phyloP scores from a whole-genome alignment of 2,329 filamentous ascomycete species.

The Paecilomyces formosus region DNA sequence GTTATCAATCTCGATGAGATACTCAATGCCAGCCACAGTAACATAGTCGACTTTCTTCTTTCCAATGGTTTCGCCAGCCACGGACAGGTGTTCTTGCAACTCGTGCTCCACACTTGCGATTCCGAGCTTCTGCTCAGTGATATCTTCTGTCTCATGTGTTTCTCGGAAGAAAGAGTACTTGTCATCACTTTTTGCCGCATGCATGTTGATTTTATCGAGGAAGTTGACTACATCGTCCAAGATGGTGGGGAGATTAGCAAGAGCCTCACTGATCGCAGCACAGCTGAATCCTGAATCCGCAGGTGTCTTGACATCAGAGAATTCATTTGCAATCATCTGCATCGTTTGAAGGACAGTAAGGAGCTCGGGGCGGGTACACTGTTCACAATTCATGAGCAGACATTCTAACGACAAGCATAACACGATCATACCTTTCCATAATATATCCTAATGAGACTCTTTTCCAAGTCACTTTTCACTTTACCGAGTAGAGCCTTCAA shows the following conservation, averaged over 20 bases:
- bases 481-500: constrained; percentile 63
- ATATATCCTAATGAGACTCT: constrained; percentile 89
- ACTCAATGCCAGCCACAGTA: constrained; percentile 86
- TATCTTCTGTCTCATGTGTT: constrained; percentile 77
- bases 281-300: constrained; percentile 67
- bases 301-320: constrained; percentile 57
- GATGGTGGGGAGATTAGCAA: constrained; percentile 70
- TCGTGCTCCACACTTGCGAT: constrained; percentile 91
- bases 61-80: constrained; percentile 64
- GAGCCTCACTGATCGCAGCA: constrained; percentile 59
- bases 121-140: constrained; percentile 78
- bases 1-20: constrained; percentile 86
- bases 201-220: constrained; percentile 76
- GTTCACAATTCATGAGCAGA: constrained; percentile 10
- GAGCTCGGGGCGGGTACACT: constrained; percentile 80
- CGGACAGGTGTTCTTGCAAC: constrained; percentile 65
- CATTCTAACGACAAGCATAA: background rate
- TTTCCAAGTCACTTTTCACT: constrained; percentile 77
- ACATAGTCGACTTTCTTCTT: constrained; percentile 69
- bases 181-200: constrained; percentile 78
- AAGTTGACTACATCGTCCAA: constrained; percentile 63
- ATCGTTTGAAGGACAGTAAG: constrained; percentile 77
- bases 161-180: constrained; percentile 93
- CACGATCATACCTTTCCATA: constrained; percentile 62
- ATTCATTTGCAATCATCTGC: constrained; percentile 73